phyloP scores from a whole-genome alignment of 306 rosid genomes.

The Fragaria nilgerrensis region DNA sequence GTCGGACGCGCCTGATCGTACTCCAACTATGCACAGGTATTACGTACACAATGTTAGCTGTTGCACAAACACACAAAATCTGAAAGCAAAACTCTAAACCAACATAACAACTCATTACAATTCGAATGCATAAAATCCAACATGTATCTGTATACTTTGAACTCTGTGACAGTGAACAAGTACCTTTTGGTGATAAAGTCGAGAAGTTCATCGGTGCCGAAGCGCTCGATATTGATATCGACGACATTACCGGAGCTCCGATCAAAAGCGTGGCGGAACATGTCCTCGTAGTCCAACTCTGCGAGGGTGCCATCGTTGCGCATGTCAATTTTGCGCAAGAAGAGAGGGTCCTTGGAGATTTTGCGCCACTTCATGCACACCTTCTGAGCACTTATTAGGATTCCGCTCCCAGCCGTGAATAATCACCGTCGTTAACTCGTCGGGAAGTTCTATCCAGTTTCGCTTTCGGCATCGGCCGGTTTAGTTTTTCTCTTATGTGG shows the following conservation, averaged over 20 bases:
- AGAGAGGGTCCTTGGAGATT: slow-evolving; percentile 47
- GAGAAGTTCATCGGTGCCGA: slow-evolving; percentile 27
- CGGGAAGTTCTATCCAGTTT: slow-evolving; percentile 53
- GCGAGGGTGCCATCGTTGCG: not conserved
- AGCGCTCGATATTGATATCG: slow-evolving; percentile 25
- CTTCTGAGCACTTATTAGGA: slow-evolving; percentile 27
- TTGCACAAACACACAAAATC: too few species aligned
- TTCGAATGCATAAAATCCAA: not conserved
- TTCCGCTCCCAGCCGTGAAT: slow-evolving; percentile 36
- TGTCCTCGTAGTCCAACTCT: not conserved
- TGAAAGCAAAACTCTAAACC: too few species aligned
- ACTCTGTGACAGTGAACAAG: not conserved
- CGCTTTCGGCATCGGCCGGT: not conserved
- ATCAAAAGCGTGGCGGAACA: slow-evolving; percentile 45
- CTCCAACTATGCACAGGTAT: not conserved
- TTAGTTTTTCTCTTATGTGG: too few species aligned
- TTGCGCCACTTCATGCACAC: slow-evolving; percentile 56
- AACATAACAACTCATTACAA: not conserved
- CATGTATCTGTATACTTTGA: too few species aligned
- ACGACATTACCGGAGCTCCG: slow-evolving; percentile 23
- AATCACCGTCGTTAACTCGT: slow-evolving; percentile 40
- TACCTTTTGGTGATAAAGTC: not conserved
- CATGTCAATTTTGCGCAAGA: slow-evolving; percentile 56
- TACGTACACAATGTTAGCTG: too few species aligned
- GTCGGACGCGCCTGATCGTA: not conserved